Evolutionary conservation across 345 rosid species (phyloP), one percentile per base, ranked within the genome.

Genomic region (Linum tenue): DNA sequence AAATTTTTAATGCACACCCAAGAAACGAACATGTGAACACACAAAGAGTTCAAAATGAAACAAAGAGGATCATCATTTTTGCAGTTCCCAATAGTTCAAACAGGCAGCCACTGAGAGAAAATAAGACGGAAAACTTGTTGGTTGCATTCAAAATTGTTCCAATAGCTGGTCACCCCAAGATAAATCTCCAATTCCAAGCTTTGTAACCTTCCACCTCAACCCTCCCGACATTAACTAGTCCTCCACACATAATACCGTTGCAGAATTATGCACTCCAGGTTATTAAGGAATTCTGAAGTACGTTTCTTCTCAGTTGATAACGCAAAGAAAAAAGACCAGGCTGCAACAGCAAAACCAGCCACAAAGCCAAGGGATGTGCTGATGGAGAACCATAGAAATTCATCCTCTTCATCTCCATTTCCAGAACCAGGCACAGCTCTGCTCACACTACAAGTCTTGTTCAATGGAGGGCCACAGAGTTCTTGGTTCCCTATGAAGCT

Each of bases 141-240:
- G 31, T 1, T 22, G 31, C 31, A 22, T 22, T 22, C 31, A 22
- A 83, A 92, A 73, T 86, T 78, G 76, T 92, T 91, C 98, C 98
- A 91, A 77, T 84, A 91, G 69, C 78, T 82, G 64, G 83, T 91
- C 98, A 42, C 98, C 98, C 98, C 98, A 92, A 0, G 98, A 89
- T 96, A 96, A 89, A 68, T 86, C 95, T 65, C 98, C 98, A 64
- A 92, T 81, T 7, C 97, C 97, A 40, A 92, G 83, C 83, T 55
- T 78, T 16, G 94, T 83, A 56, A 87, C 97, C 70, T 75, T 84
- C 81, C 88, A 74, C 63, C 86, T 96, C 22, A 97, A 85, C 2
- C 84, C 91, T 6, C 98, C 98, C 67, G 90, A 56, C 60, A 82
- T 80, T 66, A 90, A 80, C 73, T 86, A 83, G 14, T 79, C 82